Evolutionary conservation across 2,329 filamentous ascomycete genomes (phyloP), one percentile per base, ranked within the genome.

Genomic region (Zasmidium citrigriseum): DNA sequence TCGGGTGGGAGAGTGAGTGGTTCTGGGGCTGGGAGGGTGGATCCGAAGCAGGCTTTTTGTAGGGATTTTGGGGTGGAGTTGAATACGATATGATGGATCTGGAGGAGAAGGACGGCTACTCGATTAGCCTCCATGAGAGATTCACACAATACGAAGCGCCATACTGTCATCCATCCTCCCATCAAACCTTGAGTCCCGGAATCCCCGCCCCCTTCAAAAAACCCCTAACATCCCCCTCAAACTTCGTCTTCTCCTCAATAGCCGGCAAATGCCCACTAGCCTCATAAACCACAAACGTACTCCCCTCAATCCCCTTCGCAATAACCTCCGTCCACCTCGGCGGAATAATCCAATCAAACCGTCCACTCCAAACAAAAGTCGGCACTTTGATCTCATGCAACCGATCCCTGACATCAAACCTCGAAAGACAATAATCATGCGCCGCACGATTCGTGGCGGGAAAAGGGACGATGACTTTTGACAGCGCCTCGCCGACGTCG

Each of bases 41-140:
- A 61, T 38, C 60, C 60, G 5, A 63, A 61, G 46, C 60, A 64
- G 27, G 62, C 64, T 4, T 64, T 66, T 21, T 64, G 62, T 59
- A 59, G 64, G n/a, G 62, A 66, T 25, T 60, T 62, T 57, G 59
- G 59, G n/a, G 58, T 63, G 3, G 62, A 64, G 52, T 44, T 66
- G 16, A 62, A 62, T 29, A 62, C 59, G 4, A 21, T 65, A 5
- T 59, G 52, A 58, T 44, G 29, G 25, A 51, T n/a, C n/a, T n/a
- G n/a, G n/a, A n/a, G n/a, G n/a, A n/a, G n/a, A n/a, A n/a, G n/a
- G n/a, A n/a, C n/a, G n/a, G n/a, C n/a, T n/a, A n/a, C n/a, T n/a
- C n/a, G n/a, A n/a, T n/a, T n/a, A n/a, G n/a, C n/a, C n/a, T n/a
- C n/a, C n/a, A n/a, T n/a, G n/a, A n/a, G n/a, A n/a, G n/a, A n/a